These are phyloP conservation scores for Dorcoceras hygrometricum DNA, from an alignment of 257 asterid species.

Conservation along the genomic window DNA sequence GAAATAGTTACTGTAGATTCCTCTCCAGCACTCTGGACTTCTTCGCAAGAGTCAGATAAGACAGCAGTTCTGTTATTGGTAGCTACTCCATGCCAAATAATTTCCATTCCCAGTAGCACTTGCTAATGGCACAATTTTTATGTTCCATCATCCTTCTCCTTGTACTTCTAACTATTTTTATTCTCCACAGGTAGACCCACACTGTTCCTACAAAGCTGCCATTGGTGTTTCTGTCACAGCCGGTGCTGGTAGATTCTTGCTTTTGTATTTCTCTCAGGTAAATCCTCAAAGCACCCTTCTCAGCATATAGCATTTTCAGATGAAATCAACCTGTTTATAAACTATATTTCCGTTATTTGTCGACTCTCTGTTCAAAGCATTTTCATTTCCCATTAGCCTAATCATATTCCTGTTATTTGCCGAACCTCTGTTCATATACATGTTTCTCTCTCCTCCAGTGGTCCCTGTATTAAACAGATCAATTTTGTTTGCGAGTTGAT, in stretches of 20 bases:
- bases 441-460: conserved; percentile 1
- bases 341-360: neutral
- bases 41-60: conserved; percentile 65
- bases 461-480: conserved; percentile 4
- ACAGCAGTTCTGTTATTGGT: conserved; percentile 77
- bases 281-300: conserved; percentile 25
- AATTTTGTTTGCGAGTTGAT: conserved; percentile 5
- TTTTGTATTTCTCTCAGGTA: conserved; percentile 80
- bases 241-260: conserved; percentile 85
- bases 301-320: conserved; percentile 17
- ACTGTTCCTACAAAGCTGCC: conserved; percentile 82
- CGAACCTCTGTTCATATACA: conserved; percentile 3
- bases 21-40: conserved; percentile 80
- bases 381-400: conserved; percentile 1
- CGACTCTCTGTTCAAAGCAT: conserved; percentile 4
- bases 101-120: conserved; percentile 14
- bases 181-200: conserved; percentile 76
- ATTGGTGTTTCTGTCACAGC: conserved; percentile 54
- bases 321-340: conserved; percentile 12
- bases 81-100: conserved; percentile 19
- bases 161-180: conserved; percentile 3
- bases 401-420: neutral
- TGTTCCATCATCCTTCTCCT: conserved; percentile 17
- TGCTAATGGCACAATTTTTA: conserved; percentile 15
- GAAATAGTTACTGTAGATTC: conserved; percentile 89